phyloP scores from a whole-genome alignment of 1,284 basidiomycete genomes.

The Sporisorium iseilematis-ciliati region DNA sequence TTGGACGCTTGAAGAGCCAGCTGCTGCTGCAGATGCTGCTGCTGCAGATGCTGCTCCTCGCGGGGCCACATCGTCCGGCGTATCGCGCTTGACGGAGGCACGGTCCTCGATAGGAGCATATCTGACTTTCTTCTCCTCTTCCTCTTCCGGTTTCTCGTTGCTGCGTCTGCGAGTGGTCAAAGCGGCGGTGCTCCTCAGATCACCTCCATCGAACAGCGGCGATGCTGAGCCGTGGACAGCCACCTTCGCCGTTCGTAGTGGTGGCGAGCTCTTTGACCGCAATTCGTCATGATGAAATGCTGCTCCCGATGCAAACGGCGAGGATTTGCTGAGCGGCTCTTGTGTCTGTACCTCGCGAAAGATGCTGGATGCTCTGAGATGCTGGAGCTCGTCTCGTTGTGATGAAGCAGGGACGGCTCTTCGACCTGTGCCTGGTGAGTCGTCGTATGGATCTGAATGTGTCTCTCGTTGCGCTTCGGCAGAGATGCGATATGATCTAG shows the following conservation, averaged over 20 bases:
- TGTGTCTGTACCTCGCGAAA: conserved; percentile 33
- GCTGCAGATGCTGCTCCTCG: conserved; percentile 5
- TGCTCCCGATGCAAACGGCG: conserved; percentile 31
- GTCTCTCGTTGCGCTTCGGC: conserved; percentile 28
- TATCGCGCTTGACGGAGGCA: conserved; percentile 35
- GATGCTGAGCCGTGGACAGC: conserved; percentile 15
- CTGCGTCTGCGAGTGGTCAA: conserved; percentile 30
- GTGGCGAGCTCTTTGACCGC: conserved; percentile 43
- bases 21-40: conserved; percentile 3
- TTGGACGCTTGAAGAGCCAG: conserved; percentile 18
- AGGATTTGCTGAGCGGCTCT: conserved; percentile 27
- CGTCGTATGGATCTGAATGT: conserved; percentile 40
- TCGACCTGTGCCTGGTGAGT: conserved; percentile 47
- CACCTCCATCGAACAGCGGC: conserved; percentile 15
- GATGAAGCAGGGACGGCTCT: conserved; percentile 30
- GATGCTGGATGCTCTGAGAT: conserved; percentile 34
- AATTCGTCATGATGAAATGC: conserved; percentile 26
- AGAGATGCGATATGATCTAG: conserved; percentile 28
- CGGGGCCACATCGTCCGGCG: conserved; percentile 24
- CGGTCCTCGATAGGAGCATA: conserved; percentile 40
- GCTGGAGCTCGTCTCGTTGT: conserved; percentile 35
- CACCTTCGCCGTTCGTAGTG: conserved; percentile 19
- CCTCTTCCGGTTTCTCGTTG: conserved; percentile 32
- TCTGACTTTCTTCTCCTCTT: conserved; percentile 41
- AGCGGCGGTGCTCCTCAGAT: conserved; percentile 11